These are phyloP conservation scores for Ciborinia camelliae DNA, from an alignment of 2,329 filamentous ascomycete species.

Conservation along the genomic window DNA sequence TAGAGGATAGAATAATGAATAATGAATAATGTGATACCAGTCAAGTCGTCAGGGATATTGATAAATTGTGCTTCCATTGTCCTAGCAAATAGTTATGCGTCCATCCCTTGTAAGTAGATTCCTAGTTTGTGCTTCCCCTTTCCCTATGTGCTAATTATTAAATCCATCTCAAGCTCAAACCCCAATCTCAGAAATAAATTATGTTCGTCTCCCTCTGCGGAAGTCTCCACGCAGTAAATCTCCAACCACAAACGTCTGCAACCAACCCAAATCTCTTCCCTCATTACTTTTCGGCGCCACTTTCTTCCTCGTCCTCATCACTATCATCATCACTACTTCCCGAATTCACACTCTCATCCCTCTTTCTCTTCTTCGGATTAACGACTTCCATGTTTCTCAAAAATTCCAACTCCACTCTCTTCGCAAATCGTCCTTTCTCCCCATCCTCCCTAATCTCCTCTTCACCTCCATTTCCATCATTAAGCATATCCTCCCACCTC, in stretches of 20 bases:
- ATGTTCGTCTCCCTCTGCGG: neutral
- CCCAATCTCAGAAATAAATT: neutral
- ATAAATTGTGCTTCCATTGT: neutral
- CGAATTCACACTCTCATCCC: neutral
- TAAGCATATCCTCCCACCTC: slow-evolving; percentile 17
- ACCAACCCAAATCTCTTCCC: neutral
- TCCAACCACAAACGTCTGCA: neutral
- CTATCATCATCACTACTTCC: neutral
- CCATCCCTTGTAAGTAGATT: neutral
- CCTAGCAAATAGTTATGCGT: neutral
- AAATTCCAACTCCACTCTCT: neutral
- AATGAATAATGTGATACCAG: slow-evolving; percentile 11
- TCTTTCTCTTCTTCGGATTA: neutral
- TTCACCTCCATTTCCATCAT: neutral
- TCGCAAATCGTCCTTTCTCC: neutral
- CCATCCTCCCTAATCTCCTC: neutral
- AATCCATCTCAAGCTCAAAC: neutral
- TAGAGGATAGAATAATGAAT: slow-evolving; percentile 51
- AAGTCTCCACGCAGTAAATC: neutral
- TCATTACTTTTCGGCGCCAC: neutral
- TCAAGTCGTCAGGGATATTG: neutral
- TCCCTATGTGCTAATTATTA: neutral
- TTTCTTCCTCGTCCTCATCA: neutral
- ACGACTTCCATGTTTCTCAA: neutral
- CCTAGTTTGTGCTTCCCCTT: neutral